Evolutionary conservation across 805 yeast genomes (phyloP), one percentile per base, ranked within the genome.

Genomic region (Candida jianshihensis): DNA sequence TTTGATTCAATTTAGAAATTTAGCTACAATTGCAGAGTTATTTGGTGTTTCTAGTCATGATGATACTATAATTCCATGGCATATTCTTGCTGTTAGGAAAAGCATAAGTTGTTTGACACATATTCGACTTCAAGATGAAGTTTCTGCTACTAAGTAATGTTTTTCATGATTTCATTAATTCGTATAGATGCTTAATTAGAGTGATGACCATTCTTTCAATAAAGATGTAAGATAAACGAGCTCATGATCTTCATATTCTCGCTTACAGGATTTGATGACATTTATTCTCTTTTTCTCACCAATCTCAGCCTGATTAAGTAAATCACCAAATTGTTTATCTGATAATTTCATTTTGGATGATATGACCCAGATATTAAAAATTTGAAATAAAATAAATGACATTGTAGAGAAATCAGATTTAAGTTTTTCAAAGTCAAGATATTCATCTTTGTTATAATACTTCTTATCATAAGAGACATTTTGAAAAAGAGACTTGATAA

Each of bases 61-160:
- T 4, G 53, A 55, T 12, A 60, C 72, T 0, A 57, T 78, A 26
- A 63, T 77, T 3, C 94, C 94, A 19, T 80, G 88, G 81, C 90
- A 84, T 54, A 68, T 83, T 18, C 57, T 72, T 12, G 78, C 87
- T 0, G 92, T 84, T 10, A 66, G 73, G 21, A 81, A 77, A 47
- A 64, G 75, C 44, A 56, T 83, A 49, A 74, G 69, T 33, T 70
- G 69, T 34, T 55, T 83, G 38, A 73, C 75, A 1, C 87, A 82
- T 53, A 55, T 81, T 4, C 60, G 63, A 26, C 80, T 80, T 4
- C 69, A 56, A 32, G 30, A 39, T 6, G 22, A 36, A 17, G 19
- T 33, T 15, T 19, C 17, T 3, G 3, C 30, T 24, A 11, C 26
- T 9, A 11, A n/a, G 10, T 21, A 21, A 21, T 11, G 24, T 8